Evolutionary conservation across 2,329 filamentous ascomycete genomes (phyloP).

Genomic region (Colletotrichum caudatum): DNA sequence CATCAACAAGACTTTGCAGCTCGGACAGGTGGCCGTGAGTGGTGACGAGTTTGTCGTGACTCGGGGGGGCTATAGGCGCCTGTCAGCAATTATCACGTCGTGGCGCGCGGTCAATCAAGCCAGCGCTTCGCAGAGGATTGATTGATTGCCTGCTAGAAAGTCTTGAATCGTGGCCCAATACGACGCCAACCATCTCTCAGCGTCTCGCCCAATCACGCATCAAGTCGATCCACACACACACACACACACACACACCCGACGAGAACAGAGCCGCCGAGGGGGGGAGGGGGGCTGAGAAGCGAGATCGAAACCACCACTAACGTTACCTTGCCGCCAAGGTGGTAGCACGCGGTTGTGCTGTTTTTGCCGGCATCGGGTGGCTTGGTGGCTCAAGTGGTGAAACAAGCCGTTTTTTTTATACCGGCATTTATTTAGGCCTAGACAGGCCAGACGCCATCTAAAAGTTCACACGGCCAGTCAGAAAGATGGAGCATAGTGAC

Average conservation of each 20-base stretch:
- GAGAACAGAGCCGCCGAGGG: not conserved
- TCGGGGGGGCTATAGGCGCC: conserved; percentile 4
- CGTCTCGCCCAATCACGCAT: conserved; percentile 15
- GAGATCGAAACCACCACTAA: conserved; percentile 29
- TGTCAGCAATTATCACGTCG: conserved; percentile 17
- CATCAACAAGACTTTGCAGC: not conserved
- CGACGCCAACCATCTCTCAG: conserved; percentile 11
- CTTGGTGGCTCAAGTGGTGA: conserved; percentile 23
- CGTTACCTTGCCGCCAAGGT: conserved; percentile 31
- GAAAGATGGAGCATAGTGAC: conserved; percentile 18
- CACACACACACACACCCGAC: conserved; percentile 2
- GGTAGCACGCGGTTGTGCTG: not conserved
- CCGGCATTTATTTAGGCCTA: conserved; percentile 2
- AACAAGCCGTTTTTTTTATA: conserved; percentile 24
- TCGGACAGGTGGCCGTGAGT: not conserved
- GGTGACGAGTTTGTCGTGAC: not conserved
- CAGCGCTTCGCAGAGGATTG: conserved; percentile 30
- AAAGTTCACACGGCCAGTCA: conserved; percentile 10
- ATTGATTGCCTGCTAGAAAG: conserved; percentile 18
- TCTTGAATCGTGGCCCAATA: conserved; percentile 4
- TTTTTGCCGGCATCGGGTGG: conserved; percentile 4
- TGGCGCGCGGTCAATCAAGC: conserved; percentile 34
- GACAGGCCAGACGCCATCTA: not conserved
- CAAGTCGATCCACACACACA: not conserved
- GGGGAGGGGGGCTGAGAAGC: conserved; percentile 14